Percentiles rank a stretch among this genome's conserved stretches.
These are phyloP conservation scores for Vanrija pseudolonga DNA, from an alignment of 1,284 basidiomycete species.

Conservation along the genomic window DNA sequence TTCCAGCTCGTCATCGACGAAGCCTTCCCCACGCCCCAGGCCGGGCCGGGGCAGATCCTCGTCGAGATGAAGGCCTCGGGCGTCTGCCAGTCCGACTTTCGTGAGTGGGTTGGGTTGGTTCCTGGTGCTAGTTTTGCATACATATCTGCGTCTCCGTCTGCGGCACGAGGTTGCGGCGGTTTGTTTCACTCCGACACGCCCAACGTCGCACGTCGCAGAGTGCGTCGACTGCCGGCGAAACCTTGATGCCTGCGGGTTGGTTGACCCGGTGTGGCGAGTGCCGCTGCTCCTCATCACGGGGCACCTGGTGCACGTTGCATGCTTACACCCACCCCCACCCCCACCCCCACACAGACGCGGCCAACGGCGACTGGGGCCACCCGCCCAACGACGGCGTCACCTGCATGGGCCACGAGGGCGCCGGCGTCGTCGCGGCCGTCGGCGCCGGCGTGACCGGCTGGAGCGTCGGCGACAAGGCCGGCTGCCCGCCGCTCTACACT, in stretches of 20 bases:
- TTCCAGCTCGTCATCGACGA: slow-evolving; percentile 15
- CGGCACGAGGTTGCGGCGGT: no score
- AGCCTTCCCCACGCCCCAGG: slow-evolving; percentile 18
- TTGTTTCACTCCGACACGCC: not conserved
- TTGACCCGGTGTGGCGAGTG: no score
- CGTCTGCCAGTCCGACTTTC: slow-evolving; percentile 21
- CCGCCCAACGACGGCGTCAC: slow-evolving; percentile 5
- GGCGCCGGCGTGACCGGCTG: slow-evolving; percentile 35
- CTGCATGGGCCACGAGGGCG: slow-evolving; percentile 52
- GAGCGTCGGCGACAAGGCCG: slow-evolving; percentile 44
- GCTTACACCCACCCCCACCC: no score
- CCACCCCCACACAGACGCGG: no score
- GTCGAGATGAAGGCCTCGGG: slow-evolving; percentile 16
- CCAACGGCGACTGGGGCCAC: no score
- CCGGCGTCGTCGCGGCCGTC: slow-evolving; percentile 50
- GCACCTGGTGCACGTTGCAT: no score
- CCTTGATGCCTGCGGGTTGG: no score
- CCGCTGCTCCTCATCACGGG: no score
- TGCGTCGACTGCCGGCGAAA: no score
- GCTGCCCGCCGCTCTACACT: slow-evolving; percentile 12
- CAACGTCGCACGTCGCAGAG: not conserved
- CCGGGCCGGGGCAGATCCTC: slow-evolving; percentile 16
- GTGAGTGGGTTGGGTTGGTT: not conserved
- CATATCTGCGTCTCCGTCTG: no score
- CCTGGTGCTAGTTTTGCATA: no score